Base-by-base conservation (phyloP, 164 flowering plant species). In the Magnolia kwangsiensis region DNA sequence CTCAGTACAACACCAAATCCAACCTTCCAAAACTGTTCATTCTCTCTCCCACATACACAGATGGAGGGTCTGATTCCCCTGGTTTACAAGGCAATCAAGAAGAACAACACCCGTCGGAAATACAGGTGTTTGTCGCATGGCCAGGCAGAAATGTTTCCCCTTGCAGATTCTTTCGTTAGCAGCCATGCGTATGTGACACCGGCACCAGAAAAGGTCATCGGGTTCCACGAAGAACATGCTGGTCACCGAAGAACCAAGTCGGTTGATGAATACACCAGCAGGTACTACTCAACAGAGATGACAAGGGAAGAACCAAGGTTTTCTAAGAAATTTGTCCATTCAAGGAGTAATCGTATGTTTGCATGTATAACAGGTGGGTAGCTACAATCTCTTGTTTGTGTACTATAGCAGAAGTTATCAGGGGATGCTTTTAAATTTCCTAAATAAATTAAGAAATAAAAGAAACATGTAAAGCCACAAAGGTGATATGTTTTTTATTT, bases 1-100 rank as follows among this genome's bases (percentile, higher is more conserved):
- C 68, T 68, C 51, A 37, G 37, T 68, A 68, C 18, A 68, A 19
- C 71, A 68, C 71, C 49, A 70, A n/a, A n/a, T 49, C 72, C 19
- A 70, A 70, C 59, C 27, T 20, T 70, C 20, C 29, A 70, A 50
- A 50, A 31, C 31, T 29, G 20, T 70, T 50, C n/a, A 8, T 70
- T 50, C 58, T n/a, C 20, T 9, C 24, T 50, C 61, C 61, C 14
- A 50, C n/a, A 70, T 11, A 7, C 55, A 50, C 23, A 49, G 51
- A 72, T 77, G 79, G 79, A 77, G 75, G 79, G 79, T 18, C 55
- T 77, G 67, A 72, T 77, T 68, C 79, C 79, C 4, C 24, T 77
- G 65, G 51, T 77, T 16, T 72, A 23, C 75, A 18, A 63, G 55
- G 75, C 71, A 20, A 67, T 77, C 72, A 77, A 72, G 79, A 72